These are phyloP conservation scores for Tetracladium setigerum DNA, from an alignment of 495 filamentous ascomycete species.

Conservation along the genomic window DNA sequence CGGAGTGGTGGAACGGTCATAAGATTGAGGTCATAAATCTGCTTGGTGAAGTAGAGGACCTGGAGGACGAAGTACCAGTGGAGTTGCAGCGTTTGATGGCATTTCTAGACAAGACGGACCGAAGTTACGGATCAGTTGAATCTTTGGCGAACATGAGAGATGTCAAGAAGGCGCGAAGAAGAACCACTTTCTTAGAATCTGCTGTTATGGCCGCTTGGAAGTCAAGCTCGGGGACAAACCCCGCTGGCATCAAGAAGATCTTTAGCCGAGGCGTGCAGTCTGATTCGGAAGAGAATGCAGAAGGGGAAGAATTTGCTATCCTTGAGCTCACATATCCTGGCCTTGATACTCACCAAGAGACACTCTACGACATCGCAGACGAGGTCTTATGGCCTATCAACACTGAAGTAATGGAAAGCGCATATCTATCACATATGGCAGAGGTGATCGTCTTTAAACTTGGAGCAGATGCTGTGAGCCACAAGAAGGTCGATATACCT, in stretches of 20 bases:
- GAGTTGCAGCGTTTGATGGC: conserved; percentile 78
- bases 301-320: conserved; percentile 34
- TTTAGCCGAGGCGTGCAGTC: conserved; percentile 15
- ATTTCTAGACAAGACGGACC: conserved; percentile 70
- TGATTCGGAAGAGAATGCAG: conserved; percentile 20
- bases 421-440: conserved; percentile 44
- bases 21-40: conserved; percentile 45
- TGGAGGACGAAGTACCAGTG: conserved; percentile 33
- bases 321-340: conserved; percentile 30
- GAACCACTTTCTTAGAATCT: conserved; percentile 13
- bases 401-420: conserved; percentile 35
- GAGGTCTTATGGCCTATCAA: conserved; percentile 49
- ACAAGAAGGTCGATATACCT: conserved; percentile 55
- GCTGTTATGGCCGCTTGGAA: conserved; percentile 25
- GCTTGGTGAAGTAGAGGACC: conserved; percentile 23
- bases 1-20: conserved; percentile 82
- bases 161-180: conserved; percentile 23
- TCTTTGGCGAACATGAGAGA: conserved; percentile 38
- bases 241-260: conserved; percentile 4
- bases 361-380: conserved; percentile 70
- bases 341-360: conserved; percentile 28
- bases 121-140: conserved; percentile 76
- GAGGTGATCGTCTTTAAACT: conserved; percentile 64
- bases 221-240: not conserved
- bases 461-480: conserved; percentile 32